phyloP scores from a whole-genome alignment of 2,329 filamentous ascomycete species.

The Fusarium haematococcum region DNA sequence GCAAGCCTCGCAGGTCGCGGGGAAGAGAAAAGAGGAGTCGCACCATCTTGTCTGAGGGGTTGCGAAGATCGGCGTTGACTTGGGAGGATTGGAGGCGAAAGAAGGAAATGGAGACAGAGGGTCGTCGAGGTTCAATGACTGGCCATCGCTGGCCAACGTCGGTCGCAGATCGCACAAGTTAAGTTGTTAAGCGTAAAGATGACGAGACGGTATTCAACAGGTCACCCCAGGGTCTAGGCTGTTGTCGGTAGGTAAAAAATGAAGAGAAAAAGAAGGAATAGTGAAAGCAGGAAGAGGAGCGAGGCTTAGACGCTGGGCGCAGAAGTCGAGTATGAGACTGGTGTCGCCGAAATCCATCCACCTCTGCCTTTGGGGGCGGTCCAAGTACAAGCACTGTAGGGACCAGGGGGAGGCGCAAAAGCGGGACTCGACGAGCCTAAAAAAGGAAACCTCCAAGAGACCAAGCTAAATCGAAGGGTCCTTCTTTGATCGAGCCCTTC shows the following conservation, averaged over 20 bases:
- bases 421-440: conserved; percentile 27
- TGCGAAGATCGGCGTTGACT: conserved; percentile 19
- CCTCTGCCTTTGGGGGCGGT: conserved; percentile 22
- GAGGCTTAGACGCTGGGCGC: conserved; percentile 10
- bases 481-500: conserved; percentile 5
- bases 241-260: background rate
- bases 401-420: conserved; percentile 37
- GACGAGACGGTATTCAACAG: background rate
- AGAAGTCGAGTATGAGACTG: conserved; percentile 31
- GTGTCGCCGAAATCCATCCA: conserved; percentile 32
- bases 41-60: conserved; percentile 37
- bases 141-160: conserved; percentile 37
- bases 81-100: conserved; percentile 20
- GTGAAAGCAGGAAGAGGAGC: background rate
- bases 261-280: conserved; percentile 2
- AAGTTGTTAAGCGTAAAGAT: background rate
- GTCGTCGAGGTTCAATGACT: conserved; percentile 33
- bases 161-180: conserved; percentile 21
- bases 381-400: background rate
- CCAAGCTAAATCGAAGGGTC: conserved; percentile 2
- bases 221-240: background rate
- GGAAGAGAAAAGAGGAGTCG: background rate
- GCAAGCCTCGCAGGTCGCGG: background rate
- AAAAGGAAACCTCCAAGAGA: conserved; percentile 15
- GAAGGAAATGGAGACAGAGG: conserved; percentile 24